phyloP scores from a whole-genome alignment of 106 monocot species.

The Dendrobium nobile region DNA sequence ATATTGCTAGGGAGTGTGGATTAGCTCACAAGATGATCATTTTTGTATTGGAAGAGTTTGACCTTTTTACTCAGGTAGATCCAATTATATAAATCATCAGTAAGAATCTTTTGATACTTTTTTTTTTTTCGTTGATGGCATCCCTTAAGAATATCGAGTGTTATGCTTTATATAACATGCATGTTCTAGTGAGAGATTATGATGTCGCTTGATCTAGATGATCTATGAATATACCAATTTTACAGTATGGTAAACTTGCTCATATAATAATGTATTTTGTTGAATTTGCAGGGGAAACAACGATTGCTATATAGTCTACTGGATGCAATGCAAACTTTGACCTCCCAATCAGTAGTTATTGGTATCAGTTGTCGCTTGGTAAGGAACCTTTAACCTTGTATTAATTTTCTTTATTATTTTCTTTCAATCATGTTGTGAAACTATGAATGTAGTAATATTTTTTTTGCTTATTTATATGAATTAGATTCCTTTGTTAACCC shows the following conservation, averaged over 20 bases:
- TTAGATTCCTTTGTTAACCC: background rate
- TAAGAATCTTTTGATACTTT: background rate
- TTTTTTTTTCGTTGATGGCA: background rate
- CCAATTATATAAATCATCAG: background rate
- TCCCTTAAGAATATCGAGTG: background rate
- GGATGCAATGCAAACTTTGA: constrained; percentile 86
- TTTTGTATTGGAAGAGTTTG: constrained; percentile 83
- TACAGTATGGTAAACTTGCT: background rate
- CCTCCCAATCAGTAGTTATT: constrained; percentile 73
- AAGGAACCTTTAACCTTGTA: constrained; percentile 19
- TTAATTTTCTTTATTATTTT: background rate
- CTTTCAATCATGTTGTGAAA: background rate
- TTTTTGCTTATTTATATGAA: background rate
- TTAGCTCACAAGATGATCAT: constrained; percentile 83
- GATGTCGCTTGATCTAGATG: background rate
- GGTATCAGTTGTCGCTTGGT: constrained; percentile 91
- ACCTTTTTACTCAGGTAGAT: constrained; percentile 81
- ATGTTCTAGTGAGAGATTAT: background rate
- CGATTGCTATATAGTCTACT: constrained; percentile 90
- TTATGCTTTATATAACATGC: background rate
- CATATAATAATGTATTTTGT: constrained; percentile 4
- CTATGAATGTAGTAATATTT: background rate
- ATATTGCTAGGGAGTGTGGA: constrained; percentile 66
- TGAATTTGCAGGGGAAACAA: constrained; percentile 71
- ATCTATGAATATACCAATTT: background rate